Base-by-base conservation (phyloP, 2,329 filamentous ascomycete species). In the Exophiala sp. region DNA sequence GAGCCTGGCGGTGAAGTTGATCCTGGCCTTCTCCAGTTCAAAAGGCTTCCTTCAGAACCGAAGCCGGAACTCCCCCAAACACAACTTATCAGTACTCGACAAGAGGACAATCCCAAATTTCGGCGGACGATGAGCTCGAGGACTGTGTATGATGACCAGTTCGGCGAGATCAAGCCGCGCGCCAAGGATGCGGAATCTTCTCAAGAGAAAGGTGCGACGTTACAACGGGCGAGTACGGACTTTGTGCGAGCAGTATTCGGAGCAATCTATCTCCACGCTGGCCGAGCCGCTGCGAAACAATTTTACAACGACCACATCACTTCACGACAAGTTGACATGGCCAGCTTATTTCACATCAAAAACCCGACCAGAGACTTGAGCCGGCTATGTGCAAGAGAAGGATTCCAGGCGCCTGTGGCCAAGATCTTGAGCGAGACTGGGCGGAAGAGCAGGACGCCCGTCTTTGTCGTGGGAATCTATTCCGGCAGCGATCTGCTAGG, bases 381-480 rank as follows among this genome's bases (percentile, higher is more conserved):
- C 52, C 78, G 83, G 60, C 75, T 98, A 37, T 98, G 93, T 71
- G 83, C 82, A 4, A 78, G 93, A 53, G 93, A 98, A 73, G 84
- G 86, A 57, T 97, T 97, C 68, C 87, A 94, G 60, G 68, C 81
- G 7, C 93, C 93, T 1, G 79, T 96, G 21, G 93, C 93, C 13
- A 81, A 90, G 50, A 79, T 98, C 46, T 78, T 95, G 61, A 88
- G 83, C 62, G 93, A 98, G 74, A 97, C 93, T 2, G 93, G 93
- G 66, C 82, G 93, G 51, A 68, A 79, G 60, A 93, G 86, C 62
- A 81, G 86, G 66, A 86, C 86, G 52, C 91, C 93, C 13, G 93
- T 98, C 13, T 97, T 85, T 64, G 82, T 96, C 23, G 90, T 98
- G 11, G 93, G 91, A 51, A 90, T 98, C 55, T 98, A 86, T 73